Base-by-base conservation (phyloP, 2,329 filamentous ascomycete species). In the Calonectria pteridis region DNA sequence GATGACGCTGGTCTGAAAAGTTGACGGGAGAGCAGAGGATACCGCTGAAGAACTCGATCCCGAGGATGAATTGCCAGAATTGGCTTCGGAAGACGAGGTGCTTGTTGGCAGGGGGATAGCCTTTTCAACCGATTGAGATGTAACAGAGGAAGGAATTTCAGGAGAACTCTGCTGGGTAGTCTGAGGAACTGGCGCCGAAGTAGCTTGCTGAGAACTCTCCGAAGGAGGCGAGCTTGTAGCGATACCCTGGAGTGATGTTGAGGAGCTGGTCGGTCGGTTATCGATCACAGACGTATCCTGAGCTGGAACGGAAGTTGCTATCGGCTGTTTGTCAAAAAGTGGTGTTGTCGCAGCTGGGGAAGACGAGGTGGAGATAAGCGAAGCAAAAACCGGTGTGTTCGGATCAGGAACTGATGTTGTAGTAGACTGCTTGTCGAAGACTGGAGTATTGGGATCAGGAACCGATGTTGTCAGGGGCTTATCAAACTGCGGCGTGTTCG, bases 1-100 rank as follows among this genome's bases (percentile, higher is more conserved):
- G 26, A 76, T 63, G 72, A 16, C 62, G 18, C 67, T 73, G 62
- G 78, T 78, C 72, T 76, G 71, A 6, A 79, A 66, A 35, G 77
- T 80, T 43, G 76, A 78, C 26, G 77, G 73, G 14, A 50, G 68
- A 26, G n/a, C 50, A 43, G 75, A 68, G 23, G 77, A 66, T 2
- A 73, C 68, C 1, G 63, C 73, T 29, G 78, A 73, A 18, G 55
- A 65, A 23, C 31, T 67, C 4, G 46, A 66, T n/a, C 37, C 64
- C 6, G 49, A 59, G n/a, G 71, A 69, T 29, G 58, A 46, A 31
- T 29, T 65, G 26, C 26, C 35, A 0, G 59, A 35, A 58, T 37
- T 49, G n/a, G 23, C 35, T 40, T 59, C n/a, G n/a, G 40, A 58
- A 16, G 35, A 37, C 16, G 37, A 53, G 28, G 71, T 66, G 29